Evolutionary conservation across 1,139 yeast genomes (phyloP).

Genomic region (Blastobotrys arbuscula): DNA sequence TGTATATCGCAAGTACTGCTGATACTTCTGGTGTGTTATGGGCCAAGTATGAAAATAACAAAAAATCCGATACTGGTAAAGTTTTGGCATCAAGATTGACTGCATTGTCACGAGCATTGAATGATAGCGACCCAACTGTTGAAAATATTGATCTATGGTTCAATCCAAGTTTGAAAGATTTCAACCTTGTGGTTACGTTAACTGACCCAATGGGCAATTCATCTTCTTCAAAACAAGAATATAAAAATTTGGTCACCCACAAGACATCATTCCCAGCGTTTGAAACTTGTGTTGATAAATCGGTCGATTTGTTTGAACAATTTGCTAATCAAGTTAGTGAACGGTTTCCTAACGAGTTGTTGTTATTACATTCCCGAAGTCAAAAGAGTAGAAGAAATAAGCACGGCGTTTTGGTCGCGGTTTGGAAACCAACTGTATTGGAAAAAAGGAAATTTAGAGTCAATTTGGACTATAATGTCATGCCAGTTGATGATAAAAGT

Average conservation of each 20-base stretch:
- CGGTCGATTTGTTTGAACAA: conserved; percentile 25
- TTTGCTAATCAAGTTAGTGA: conserved; percentile 29
- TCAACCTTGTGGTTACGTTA: conserved; percentile 67
- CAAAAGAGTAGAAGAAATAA: conserved; percentile 7
- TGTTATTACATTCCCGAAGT: conserved; percentile 45
- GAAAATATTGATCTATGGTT: conserved; percentile 38
- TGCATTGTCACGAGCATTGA: conserved; percentile 74
- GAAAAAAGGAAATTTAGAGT: conserved; percentile 63
- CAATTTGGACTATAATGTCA: conserved; percentile 67
- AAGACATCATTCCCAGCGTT: conserved; percentile 21
- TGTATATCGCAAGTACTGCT: conserved; percentile 73
- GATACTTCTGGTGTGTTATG: conserved; percentile 82
- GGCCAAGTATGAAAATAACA: conserved; percentile 60
- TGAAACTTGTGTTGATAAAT: conserved; percentile 24
- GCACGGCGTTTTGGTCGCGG: conserved; percentile 57
- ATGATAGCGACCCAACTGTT: conserved; percentile 27
- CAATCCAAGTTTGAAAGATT: conserved; percentile 77
- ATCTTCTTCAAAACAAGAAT: conserved; percentile 31
- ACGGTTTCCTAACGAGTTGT: conserved; percentile 45
- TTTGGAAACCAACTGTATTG: conserved; percentile 63
- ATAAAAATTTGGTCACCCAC: conserved; percentile 51
- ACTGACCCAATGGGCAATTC: conserved; percentile 35
- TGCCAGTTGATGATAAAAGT: conserved; percentile 46
- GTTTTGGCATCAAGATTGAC: conserved; percentile 81
- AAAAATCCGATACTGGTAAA: conserved; percentile 46